Conservation (phyloP, 1,284 basidiomycete species). For the Boletus sp. region DNA sequence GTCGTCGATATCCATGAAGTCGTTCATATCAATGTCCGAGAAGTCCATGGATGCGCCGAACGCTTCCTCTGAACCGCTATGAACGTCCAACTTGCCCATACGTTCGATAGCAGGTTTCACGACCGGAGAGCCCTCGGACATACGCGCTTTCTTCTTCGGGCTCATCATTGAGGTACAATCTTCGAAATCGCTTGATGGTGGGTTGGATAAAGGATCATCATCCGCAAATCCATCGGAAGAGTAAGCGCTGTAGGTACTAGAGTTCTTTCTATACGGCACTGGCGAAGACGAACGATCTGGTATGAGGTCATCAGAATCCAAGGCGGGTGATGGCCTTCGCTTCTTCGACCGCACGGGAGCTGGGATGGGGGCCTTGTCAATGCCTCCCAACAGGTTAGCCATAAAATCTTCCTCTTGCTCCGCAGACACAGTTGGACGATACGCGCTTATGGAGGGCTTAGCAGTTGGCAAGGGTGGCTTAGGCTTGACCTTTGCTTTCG, state of each 20-base stretch:
- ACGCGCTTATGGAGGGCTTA: conserved; percentile 65
- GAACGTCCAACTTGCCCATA: conserved; percentile 56
- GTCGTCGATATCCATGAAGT: conserved; percentile 45
- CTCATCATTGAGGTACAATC: conserved; percentile 49
- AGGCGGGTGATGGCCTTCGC: conserved; percentile 65
- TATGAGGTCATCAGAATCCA: conserved; percentile 31
- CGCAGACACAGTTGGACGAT: conserved; percentile 68
- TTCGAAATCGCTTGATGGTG: conserved; percentile 48
- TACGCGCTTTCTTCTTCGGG: conserved; percentile 63
- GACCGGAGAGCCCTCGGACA: conserved; percentile 35
- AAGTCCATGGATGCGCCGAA: conserved; percentile 53
- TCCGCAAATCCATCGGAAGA: conserved; percentile 61
- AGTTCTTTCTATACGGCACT: conserved; percentile 26
- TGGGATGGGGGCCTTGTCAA: conserved; percentile 50
- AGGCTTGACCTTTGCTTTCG: conserved; percentile 39
- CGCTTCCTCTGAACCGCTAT: conserved; percentile 46
- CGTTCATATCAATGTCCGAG: conserved; percentile 42
- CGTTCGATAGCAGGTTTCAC: conserved; percentile 53
- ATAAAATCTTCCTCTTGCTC: conserved; percentile 86
- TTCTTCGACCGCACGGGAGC: conserved; percentile 49
- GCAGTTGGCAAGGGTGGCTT: conserved; percentile 50
- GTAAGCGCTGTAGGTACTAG: conserved; percentile 34
- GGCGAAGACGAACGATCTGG: conserved; percentile 38
- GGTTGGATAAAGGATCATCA: conserved; percentile 34
- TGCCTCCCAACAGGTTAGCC: conserved; percentile 65